phyloP scores from a whole-genome alignment of 768 basidiomycete species.

The Tulasnella sp. region DNA sequence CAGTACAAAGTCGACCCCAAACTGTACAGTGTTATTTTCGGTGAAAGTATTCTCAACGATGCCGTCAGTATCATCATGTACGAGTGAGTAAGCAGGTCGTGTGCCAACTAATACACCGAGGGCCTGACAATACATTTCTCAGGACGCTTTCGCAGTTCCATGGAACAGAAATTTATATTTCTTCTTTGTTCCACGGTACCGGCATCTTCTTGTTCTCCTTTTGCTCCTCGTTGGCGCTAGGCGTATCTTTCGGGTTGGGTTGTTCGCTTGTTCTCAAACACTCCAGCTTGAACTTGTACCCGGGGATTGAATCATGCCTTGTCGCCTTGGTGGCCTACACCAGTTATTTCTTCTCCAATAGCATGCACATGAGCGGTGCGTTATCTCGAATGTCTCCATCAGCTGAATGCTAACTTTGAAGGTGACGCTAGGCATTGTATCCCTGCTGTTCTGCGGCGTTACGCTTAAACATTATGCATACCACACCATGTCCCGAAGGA shows the following conservation, averaged over 20 bases:
- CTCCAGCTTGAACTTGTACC: conserved; percentile 71
- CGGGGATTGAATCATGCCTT: conserved; percentile 94
- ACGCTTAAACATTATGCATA: conserved; percentile 99
- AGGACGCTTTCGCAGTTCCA: conserved; percentile 91
- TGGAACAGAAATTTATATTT: conserved; percentile 67
- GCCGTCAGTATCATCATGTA: conserved; percentile 99
- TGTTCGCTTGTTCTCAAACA: conserved; percentile 93
- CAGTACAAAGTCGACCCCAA: conserved; percentile 98
- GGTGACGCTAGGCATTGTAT: conserved; percentile 65
- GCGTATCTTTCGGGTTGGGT: conserved; percentile 78
- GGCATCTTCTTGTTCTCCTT: conserved; percentile 96
- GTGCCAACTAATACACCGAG: neutral
- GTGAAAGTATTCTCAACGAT: conserved; percentile 93
- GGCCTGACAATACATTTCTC: conserved; percentile 5
- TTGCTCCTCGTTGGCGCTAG: conserved; percentile 86
- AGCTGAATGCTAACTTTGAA: neutral
- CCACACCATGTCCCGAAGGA: conserved; percentile 94
- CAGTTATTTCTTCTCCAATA: conserved; percentile 98
- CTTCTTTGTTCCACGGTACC: conserved; percentile 88
- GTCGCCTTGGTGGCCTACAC: conserved; percentile 92
- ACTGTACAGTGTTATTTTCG: conserved; percentile 93
- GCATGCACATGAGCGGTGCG: conserved; percentile 58
- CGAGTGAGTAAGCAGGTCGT: conserved; percentile 54
- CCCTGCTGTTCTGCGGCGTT: conserved; percentile 95
- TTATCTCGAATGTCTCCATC: neutral